Conservation (phyloP, 106 monocot species). For the Hemerocallis citrina region DNA sequence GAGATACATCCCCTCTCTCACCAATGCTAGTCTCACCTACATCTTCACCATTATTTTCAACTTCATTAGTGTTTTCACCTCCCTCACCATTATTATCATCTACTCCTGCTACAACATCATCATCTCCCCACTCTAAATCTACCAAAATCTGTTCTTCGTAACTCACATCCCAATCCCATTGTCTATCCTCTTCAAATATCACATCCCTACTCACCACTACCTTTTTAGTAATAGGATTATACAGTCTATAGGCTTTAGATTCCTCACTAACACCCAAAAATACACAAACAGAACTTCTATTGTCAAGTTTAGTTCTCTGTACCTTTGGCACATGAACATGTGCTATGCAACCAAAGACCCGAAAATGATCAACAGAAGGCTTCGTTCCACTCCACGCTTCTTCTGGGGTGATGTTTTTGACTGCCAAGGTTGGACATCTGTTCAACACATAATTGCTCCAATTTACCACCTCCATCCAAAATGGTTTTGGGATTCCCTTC, state of each 20-base stretch:
- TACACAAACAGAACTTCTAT: not conserved
- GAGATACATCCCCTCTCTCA: too few species aligned
- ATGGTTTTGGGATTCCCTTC: not conserved
- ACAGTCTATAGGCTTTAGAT: conserved; percentile 1
- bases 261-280: not conserved
- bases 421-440: not conserved
- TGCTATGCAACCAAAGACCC: not conserved
- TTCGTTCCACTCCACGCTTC: conserved; percentile 4
- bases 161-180: not conserved
- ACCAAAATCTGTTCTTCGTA: not conserved
- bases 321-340: not conserved
- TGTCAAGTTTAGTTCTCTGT: not conserved
- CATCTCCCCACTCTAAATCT: too few species aligned
- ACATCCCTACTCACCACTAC: not conserved
- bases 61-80: too few species aligned
- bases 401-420: not conserved
- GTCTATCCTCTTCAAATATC: not conserved
- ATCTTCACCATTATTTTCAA: not conserved
- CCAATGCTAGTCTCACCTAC: not conserved
- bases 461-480: conserved; percentile 5
- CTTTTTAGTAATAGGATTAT: not conserved
- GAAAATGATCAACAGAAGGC: not conserved
- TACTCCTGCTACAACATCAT: too few species aligned
- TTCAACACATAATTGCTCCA: conserved; percentile 12
- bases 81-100: too few species aligned